These are phyloP conservation scores for Ophiostoma populinum DNA, from an alignment of 2,329 filamentous ascomycete genomes.

Conservation along the genomic window DNA sequence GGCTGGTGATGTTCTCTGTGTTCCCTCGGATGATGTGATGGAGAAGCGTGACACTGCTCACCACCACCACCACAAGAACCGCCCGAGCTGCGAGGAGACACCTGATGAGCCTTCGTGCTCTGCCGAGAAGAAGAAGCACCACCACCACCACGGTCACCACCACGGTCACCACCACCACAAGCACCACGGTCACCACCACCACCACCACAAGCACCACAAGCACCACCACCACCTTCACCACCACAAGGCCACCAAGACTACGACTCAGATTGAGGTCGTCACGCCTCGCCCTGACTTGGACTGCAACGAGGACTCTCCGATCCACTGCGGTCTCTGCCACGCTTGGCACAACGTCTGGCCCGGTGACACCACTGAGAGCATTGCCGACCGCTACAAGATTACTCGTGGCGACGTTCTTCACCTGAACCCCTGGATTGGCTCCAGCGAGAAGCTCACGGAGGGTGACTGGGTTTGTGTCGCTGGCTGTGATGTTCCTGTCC, in stretches of 20 bases:
- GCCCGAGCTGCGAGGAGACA: neutral
- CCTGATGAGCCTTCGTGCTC: neutral
- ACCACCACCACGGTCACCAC: slow-evolving; percentile 2
- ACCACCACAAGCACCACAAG: slow-evolving; percentile 2
- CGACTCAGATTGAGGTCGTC: neutral
- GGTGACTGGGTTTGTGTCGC: slow-evolving; percentile 6
- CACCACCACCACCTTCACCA: slow-evolving; percentile 1
- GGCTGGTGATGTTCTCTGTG: slow-evolving; percentile 5
- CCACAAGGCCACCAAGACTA: slow-evolving; percentile 1
- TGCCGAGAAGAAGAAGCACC: neutral
- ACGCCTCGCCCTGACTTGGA: neutral
- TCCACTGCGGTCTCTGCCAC: slow-evolving; percentile 3
- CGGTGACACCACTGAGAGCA: slow-evolving; percentile 1
- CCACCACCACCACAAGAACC: slow-evolving; percentile 1
- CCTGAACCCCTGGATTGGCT: slow-evolving; percentile 5
- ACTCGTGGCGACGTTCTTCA: slow-evolving; percentile 1
- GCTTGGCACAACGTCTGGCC: slow-evolving; percentile 5
- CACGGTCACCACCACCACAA: slow-evolving; percentile 1
- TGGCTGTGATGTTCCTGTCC: slow-evolving; percentile 4
- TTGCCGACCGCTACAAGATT: slow-evolving; percentile 3
- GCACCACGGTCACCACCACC: slow-evolving; percentile 1
- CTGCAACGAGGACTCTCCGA: neutral
- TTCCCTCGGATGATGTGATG: neutral
- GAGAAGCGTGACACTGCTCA: slow-evolving; percentile 7
- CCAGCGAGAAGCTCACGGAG: neutral